Conservation (phyloP, 441 rosid species). For the Theobroma grandiflorum region DNA sequence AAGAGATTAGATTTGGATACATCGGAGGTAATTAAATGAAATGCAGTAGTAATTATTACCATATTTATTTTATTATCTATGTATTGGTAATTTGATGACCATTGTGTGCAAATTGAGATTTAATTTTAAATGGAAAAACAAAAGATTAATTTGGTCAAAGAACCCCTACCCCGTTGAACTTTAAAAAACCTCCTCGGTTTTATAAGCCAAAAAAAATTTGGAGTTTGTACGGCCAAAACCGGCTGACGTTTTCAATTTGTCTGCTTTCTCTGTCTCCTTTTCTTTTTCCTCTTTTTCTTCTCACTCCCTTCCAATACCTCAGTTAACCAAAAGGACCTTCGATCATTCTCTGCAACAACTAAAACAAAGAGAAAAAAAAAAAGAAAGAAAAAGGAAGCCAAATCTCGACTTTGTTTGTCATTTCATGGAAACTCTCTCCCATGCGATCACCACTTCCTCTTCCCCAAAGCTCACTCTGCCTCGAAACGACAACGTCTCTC, state of each 20-base stretch:
- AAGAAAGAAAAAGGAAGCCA: background rate
- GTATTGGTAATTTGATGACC: no score
- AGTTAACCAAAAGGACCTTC: background rate
- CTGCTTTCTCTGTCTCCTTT: constrained; percentile 14
- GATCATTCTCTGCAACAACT: constrained; percentile 14
- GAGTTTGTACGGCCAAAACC: constrained; percentile 1
- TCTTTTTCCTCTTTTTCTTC: background rate
- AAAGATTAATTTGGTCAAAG: constrained; percentile 6
- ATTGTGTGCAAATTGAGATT: background rate
- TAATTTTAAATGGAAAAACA: background rate
- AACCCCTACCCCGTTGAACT: constrained; percentile 6
- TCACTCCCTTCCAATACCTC: background rate
- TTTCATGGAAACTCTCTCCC: constrained; percentile 61
- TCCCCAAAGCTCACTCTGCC: constrained; percentile 10
- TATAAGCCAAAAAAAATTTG: background rate
- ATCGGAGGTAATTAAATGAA: no score
- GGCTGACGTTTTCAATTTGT: constrained; percentile 21
- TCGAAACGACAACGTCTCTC: background rate
- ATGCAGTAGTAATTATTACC: no score
- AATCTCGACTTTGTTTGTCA: background rate
- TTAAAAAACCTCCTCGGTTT: constrained; percentile 21
- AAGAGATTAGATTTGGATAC: no score
- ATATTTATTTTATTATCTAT: no score
- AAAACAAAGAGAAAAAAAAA: background rate
- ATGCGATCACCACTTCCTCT: constrained; percentile 32